Base-by-base conservation (phyloP, 2,329 filamentous ascomycete genomes). In the Pseudopithomyces maydicus region DNA sequence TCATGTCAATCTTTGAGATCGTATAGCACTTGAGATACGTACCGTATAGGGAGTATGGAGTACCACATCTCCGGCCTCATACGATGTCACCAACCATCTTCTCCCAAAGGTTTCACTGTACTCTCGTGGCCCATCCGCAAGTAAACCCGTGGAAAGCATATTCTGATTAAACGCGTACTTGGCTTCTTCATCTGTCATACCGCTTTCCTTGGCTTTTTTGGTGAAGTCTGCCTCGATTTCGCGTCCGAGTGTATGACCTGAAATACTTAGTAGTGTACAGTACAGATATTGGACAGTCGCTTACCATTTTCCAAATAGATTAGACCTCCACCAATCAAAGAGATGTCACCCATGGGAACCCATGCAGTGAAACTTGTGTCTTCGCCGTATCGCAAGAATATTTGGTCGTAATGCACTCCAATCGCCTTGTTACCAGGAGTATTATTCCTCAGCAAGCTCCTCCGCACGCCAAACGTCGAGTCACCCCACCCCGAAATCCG, bases 341-440 rank as follows among this genome's bases (percentile, higher is more conserved):
- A 75, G 3, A 86, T 67, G 64, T 85, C 81, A 0, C 83, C 83
- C 59, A 86, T 83, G 0, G 84, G 81, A 0, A 86, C 80, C 84
- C 84, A 87, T 0, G 82, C 84, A 3, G 84, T 86, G 0, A 86
- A 72, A 29, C 78, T 80, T 0, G 82, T 84, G 1, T 81, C 79
- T 48, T 85, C 83, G 1, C 84, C 84, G 63, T 85, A 68, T 1
- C 83, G 69, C 46, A 86, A 68, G 62, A 86, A 86, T 20, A 82
- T 85, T 70, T 86, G 83, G 62, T 87, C 84, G 62, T 86, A 86
- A 58, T 87, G 84, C 2, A 87, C 84, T 0, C 84, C 84, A 57
- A 85, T 86, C 0, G 84, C 82, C 59, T 83, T 82, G 47, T 82
- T 84, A 0, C 79, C 79, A 0, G 84, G 84, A 0, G 81, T 82